phyloP scores from a whole-genome alignment of 805 yeast species.

The Saturnispora gosingensis region DNA sequence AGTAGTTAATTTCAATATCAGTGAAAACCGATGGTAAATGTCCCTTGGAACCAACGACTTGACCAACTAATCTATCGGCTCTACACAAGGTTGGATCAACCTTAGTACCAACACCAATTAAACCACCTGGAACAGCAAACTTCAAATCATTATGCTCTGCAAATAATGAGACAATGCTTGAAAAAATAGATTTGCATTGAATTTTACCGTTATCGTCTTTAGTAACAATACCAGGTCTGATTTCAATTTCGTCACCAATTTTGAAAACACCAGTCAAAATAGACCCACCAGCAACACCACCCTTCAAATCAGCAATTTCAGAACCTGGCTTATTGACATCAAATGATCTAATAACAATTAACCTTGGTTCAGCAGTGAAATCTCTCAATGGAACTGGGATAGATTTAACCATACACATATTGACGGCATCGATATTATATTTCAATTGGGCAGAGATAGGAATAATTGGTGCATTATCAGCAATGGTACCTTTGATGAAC shows the following conservation, averaged over 20 bases:
- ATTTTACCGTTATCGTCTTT: constrained; percentile 82
- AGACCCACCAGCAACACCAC: constrained; percentile 99
- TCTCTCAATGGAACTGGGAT: constrained; percentile 97
- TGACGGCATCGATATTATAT: constrained; percentile 97
- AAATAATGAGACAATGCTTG: constrained; percentile 85
- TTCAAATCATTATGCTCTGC: constrained; percentile 97
- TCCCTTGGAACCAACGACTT: constrained; percentile 97
- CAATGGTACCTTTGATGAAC: constrained; percentile 95
- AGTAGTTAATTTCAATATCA: constrained; percentile 95
- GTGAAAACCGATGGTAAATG: constrained; percentile 93
- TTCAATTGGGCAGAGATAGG: constrained; percentile 98
- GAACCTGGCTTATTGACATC: constrained; percentile 99
- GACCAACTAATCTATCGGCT: constrained; percentile 98
- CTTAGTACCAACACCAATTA: constrained; percentile 98
- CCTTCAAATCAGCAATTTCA: constrained; percentile 91
- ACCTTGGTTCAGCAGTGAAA: constrained; percentile 85
- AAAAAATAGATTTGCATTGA: constrained; percentile 92
- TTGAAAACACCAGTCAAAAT: constrained; percentile 94
- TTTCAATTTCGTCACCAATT: constrained; percentile 96
- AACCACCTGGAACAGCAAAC: constrained; percentile 99
- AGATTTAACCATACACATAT: constrained; percentile 88
- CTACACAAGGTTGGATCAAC: constrained; percentile 98
- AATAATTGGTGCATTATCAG: constrained; percentile 98
- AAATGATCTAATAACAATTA: constrained; percentile 95
- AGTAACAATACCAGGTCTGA: constrained; percentile 98